Base-by-base conservation (phyloP, 2,329 filamentous ascomycete species). In the Cryphonectria radicalis region DNA sequence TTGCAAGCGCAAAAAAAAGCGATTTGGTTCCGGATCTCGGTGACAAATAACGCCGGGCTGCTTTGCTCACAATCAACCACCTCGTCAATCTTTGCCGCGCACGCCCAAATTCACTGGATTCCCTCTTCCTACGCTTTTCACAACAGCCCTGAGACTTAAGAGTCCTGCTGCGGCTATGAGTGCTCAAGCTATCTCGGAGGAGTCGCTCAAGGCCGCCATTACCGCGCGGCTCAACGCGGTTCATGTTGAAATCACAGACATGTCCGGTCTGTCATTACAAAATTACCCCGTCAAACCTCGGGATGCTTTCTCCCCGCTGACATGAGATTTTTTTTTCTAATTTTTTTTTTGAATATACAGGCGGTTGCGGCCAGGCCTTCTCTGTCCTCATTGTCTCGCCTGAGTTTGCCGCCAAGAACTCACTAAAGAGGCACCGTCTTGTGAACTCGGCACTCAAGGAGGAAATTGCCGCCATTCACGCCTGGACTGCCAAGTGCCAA, bases 401-500 rank as follows among this genome's bases (percentile, higher is more conserved):
- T 43, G 84, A 89, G 70, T 94, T 94, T 80, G 85, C 87, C 70
- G 90, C 89, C 76, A 91, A 92, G 81, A 92, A 84, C 78, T 93
- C 93, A 67, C 89, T 98, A 71, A 94, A 94, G 79, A 89, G 95
- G 70, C 93, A 97, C 82, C 90, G 95, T 60, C 63, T 72, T 74
- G 94, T 97, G 76, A 97, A 98, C 82, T 87, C 87, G 22, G 90
- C 90, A 6, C 85, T 98, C 76, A 95, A 94, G 84, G 88, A 91
- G 63, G 94, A 98, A 83, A 97, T 98, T 80, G 93, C 93, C 22
- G 89, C 88, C 74, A 97, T 98, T 76, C 95, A 98, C 84, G 95
- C 95, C 55, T 98, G 95, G 95, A 97, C 93, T 70, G 93, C 94
- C 40, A 97, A 94, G 83, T 97, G 95, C 81, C 92, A 94, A 84